A percentile compares a stretch with the other conserved stretches of the same genome.
Conservation (phyloP, 2,329 filamentous ascomycete species). For the Colletotrichum sp. region DNA sequence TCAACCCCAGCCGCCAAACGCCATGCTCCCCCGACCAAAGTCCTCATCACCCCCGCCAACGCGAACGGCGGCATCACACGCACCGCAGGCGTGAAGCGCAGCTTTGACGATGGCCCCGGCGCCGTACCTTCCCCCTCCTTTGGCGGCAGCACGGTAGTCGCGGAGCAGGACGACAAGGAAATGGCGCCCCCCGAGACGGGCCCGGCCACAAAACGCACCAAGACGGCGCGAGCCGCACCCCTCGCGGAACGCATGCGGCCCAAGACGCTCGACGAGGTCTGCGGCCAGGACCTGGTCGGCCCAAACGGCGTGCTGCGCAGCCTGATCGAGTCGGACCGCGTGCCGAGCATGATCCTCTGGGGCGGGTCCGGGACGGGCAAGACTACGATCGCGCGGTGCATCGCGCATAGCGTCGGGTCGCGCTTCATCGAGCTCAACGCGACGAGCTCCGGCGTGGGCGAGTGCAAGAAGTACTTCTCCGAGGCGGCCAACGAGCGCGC, state of each 20-base stretch:
- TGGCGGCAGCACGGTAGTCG: not conserved
- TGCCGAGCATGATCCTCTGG: slow-evolving; percentile 97
- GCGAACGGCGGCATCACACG: slow-evolving; percentile 25
- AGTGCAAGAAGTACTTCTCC: slow-evolving; percentile 90
- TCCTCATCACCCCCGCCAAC: slow-evolving; percentile 38
- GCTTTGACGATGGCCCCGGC: slow-evolving; percentile 60
- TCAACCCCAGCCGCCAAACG: slow-evolving; percentile 65
- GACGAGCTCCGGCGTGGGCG: slow-evolving; percentile 83
- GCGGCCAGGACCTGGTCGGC: slow-evolving; percentile 90
- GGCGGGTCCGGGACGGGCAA: slow-evolving; percentile 82
- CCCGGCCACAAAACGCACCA: slow-evolving; percentile 66
- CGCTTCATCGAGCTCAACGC: slow-evolving; percentile 97
- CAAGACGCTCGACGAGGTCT: slow-evolving; percentile 81
- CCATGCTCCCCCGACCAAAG: slow-evolving; percentile 41
- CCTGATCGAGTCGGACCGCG: slow-evolving; percentile 82
- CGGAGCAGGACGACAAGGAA: not conserved
- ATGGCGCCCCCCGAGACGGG: slow-evolving; percentile 25
- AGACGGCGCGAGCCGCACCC: slow-evolving; percentile 76
- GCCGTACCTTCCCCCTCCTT: slow-evolving; percentile 3
- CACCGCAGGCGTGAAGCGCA: slow-evolving; percentile 51
- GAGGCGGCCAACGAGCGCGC: slow-evolving; percentile 82
- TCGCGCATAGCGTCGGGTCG: slow-evolving; percentile 80
- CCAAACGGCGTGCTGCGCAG: slow-evolving; percentile 81
- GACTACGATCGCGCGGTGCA: slow-evolving; percentile 90
- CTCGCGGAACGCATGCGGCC: slow-evolving; percentile 95